Base-by-base conservation (phyloP, 441 rosid species). In the Arabidopsis hybrid region DNA sequence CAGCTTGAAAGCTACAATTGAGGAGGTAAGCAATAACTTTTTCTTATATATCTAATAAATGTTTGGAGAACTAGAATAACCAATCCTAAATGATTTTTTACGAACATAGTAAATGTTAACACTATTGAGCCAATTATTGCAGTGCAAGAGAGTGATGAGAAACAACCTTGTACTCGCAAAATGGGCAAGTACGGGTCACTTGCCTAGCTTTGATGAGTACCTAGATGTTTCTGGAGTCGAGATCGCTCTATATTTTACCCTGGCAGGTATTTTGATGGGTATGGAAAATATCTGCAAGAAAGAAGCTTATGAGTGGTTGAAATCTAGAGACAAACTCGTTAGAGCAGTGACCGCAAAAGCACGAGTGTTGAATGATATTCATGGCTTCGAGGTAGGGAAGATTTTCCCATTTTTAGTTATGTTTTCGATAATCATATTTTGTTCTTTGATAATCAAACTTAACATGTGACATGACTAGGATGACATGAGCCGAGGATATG, bases 201-300 rank as follows among this genome's bases (percentile, higher is more conserved):
- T 72, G 18, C 69, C 76, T 29, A 72, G 53, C 11, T 52, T 72
- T 42, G 72, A 68, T 18, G 72, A 68, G 63, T 68, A 68, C 39
- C 3, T 68, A 55, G 61, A 60, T 7, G 62, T 62, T 11, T 45
- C 34, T 16, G 52, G 47, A 31, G 8, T 16, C 63, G 63, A 62
- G 14, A 12, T 40, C 4, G 70, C 52, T 18, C 3, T 50, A 7
- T 2, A 40, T 38, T 38, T 53, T 34, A 52, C 63, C 32, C 1
- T 51, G 8, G 11, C 42, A 5, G 9, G 53, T 43, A 4, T n/a
- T 39, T 16, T 52, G 32, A 0, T 62, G 31, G 69, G n/a, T 12
- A 52, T 52, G 69, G 7, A 60, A 0, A 7, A 40, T 42, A 62
- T 72, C 4, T 14, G n/a, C 67, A 53, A 63, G 76, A 9, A 61